Evolutionary conservation across 164 flowering plant species (phyloP), one percentile per base, ranked within the genome.

Genomic region (Paratinospora sagittata): DNA sequence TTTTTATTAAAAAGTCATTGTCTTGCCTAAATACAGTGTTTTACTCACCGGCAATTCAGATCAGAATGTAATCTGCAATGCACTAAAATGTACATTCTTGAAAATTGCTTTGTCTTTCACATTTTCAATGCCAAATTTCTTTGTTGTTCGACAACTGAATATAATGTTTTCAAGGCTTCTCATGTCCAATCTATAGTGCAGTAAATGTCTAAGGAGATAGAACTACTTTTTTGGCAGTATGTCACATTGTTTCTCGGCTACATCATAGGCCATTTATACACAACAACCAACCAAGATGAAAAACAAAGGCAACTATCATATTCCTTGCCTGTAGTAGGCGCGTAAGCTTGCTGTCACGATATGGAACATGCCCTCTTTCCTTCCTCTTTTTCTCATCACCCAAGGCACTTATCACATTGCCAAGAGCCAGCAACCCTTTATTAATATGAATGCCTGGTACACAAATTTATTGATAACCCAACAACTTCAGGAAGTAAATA

Each of bases 381-480:
- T 89, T 93, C 55, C 99, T 73, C 77, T 96, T 96, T 80, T 86
- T 96, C 64, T 96, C 99, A 86, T 96, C 99, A 16, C 99, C 99
- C 70, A 96, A 70, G n/a, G 99, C 99, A 87, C 98, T 96, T n/a
- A 96, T 96, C 64, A 96, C 99, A 84, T 96, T 96, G 12, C 99
- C 99, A 71, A 96, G 93, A 72, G 99, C 95, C 62, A 96, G 74
- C 70, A 96, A 73, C 30, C 99, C 99, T 74, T 85, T 93, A 63
- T 96, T 96, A 66, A 96, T 96, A 76, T 91, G 97, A 73, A 96
- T 89, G 2, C 99, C 99, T 96, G 70, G 9, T 21, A 57, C 37
- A 65, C 37, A 67, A 63, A 36, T 9, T 6, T 52, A n/a, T 41
- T 9, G 10, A 33, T 60, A 24, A 70, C 63, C 21, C 16, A 34